Conservation (phyloP, 331 rosid genomes). For the Quercus phellos region DNA sequence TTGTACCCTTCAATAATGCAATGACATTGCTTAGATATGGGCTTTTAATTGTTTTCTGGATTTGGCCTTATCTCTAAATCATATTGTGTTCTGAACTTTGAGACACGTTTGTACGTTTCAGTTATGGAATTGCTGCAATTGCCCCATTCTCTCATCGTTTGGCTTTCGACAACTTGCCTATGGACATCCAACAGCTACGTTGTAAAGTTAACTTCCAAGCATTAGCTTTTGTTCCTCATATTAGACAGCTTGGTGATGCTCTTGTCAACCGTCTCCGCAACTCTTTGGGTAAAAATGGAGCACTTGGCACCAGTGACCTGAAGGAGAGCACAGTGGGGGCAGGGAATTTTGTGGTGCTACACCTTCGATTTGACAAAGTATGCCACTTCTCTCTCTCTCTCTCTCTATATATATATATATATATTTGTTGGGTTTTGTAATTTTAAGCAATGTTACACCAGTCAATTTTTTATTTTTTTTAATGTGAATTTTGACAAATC, state of each 20-base stretch:
- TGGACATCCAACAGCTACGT: conserved; percentile 74
- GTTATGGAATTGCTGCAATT: conserved; percentile 83
- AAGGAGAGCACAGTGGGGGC: conserved; percentile 42
- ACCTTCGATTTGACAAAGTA: conserved; percentile 92
- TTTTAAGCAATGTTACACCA: too few species aligned
- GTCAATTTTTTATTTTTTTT: too few species aligned
- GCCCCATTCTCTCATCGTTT: conserved; percentile 91
- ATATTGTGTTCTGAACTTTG: conserved; percentile 8
- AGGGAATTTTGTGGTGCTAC: conserved; percentile 76
- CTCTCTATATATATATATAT: neutral
- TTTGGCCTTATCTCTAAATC: conserved; percentile 7
- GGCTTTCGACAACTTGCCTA: conserved; percentile 75
- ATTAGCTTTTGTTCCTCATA: conserved; percentile 72
- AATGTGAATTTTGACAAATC: too few species aligned
- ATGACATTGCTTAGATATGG: neutral
- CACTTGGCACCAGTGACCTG: conserved; percentile 36
- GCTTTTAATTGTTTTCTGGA: neutral
- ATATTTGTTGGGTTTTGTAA: too few species aligned
- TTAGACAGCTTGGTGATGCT: conserved; percentile 77
- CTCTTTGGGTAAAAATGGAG: conserved; percentile 38
- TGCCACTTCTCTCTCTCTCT: neutral
- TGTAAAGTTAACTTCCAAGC: conserved; percentile 89
- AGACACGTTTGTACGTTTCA: conserved; percentile 27
- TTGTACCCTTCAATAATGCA: neutral
- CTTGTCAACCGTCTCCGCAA: conserved; percentile 65